Percentiles rank a stretch among this genome's conserved stretches.
phyloP scores from a whole-genome alignment of 257 asterid species.

The Nicotiana paniculata region DNA sequence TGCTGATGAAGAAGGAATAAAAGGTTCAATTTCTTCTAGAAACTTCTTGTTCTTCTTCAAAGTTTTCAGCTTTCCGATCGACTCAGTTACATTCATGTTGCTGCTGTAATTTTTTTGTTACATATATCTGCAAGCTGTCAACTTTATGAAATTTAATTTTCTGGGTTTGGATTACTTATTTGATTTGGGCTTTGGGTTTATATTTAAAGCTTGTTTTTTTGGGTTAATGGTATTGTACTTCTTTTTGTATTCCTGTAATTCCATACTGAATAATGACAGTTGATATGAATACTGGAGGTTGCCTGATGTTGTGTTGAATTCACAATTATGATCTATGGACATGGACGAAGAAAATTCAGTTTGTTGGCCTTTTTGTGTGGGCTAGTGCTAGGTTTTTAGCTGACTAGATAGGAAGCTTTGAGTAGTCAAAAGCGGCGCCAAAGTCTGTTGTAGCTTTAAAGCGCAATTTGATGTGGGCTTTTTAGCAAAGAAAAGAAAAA shows the following conservation, averaged over 20 bases:
- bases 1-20: conserved; percentile 59
- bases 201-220: background rate
- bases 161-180: background rate
- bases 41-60: background rate
- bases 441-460: too few relatives aligned
- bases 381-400: background rate
- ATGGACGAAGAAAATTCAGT: background rate
- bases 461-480: too few relatives aligned
- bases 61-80: background rate
- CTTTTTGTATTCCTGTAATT: background rate
- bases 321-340: background rate
- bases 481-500: too few relatives aligned
- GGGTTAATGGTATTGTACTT: conserved; percentile 28
- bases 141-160: background rate
- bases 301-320: background rate
- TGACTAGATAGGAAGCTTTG: background rate
- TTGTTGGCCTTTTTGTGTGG: background rate
- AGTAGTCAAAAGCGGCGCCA: too few relatives aligned
- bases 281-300: background rate
- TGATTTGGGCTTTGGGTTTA: background rate
- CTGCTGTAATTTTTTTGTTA: too few relatives aligned
- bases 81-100: background rate
- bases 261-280: too few relatives aligned
- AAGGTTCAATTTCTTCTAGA: conserved; percentile 21
- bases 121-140: too few relatives aligned